These are phyloP conservation scores for Ophiostoma ulmi DNA, from an alignment of 2,329 filamentous ascomycete genomes.

Conservation along the genomic window DNA sequence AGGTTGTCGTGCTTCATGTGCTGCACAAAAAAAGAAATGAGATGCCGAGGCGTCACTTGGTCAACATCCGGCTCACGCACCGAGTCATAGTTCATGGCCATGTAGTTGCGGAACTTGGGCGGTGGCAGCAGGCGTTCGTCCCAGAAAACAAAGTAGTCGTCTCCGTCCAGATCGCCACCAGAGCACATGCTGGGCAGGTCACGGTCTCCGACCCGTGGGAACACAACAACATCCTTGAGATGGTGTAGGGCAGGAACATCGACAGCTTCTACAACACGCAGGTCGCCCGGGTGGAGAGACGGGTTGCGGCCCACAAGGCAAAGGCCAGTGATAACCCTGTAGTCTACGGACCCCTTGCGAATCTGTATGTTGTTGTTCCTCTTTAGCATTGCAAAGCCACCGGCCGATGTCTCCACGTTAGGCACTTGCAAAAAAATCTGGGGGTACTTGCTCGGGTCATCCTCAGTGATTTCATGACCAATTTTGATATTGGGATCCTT, in stretches of 20 bases:
- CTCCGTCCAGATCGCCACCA: slow-evolving; percentile 90
- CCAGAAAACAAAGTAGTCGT: slow-evolving; percentile 95
- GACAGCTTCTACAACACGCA: slow-evolving; percentile 81
- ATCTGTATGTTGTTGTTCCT: background rate
- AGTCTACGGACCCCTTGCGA: slow-evolving; percentile 33
- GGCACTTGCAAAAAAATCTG: slow-evolving; percentile 87
- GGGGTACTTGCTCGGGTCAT: slow-evolving; percentile 47
- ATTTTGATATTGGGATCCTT: slow-evolving; percentile 32
- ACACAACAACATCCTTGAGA: slow-evolving; percentile 78
- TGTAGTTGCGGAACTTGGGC: slow-evolving; percentile 53
- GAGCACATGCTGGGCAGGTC: slow-evolving; percentile 93
- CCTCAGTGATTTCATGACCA: slow-evolving; percentile 29
- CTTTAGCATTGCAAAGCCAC: slow-evolving; percentile 34
- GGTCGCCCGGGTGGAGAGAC: slow-evolving; percentile 86
- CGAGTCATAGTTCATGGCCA: slow-evolving; percentile 71
- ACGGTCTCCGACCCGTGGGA: slow-evolving; percentile 51
- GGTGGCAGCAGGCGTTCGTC: slow-evolving; percentile 66
- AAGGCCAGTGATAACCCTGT: slow-evolving; percentile 64
- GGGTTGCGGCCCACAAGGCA: slow-evolving; percentile 89
- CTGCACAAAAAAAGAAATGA: slow-evolving; percentile 79
- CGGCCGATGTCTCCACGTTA: slow-evolving; percentile 38
- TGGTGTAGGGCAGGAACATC: slow-evolving; percentile 68
- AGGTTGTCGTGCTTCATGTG: slow-evolving; percentile 91
- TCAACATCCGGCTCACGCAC: slow-evolving; percentile 52
- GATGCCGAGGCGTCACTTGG: slow-evolving; percentile 65